A percentile compares a stretch with the other conserved stretches of the same genome.
Conservation (phyloP, 2,329 filamentous ascomycete species). For the Colletotrichum simmondsii region DNA sequence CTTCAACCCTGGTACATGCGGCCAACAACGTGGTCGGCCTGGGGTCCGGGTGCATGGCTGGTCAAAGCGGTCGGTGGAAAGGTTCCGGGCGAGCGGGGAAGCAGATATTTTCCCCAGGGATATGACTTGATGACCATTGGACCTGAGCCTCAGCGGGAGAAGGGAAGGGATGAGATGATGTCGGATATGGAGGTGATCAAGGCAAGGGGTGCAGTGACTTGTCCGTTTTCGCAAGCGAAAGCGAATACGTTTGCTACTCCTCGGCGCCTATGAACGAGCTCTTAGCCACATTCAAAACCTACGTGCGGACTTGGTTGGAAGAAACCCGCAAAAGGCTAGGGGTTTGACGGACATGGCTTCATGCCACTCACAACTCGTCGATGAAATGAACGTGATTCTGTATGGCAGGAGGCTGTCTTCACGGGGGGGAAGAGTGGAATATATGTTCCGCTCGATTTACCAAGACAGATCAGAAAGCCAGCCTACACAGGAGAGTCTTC, state of each 20-base stretch:
- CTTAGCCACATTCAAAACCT: no score
- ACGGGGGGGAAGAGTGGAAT: no score
- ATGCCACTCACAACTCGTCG: no score
- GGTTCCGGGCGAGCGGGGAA: conserved; percentile 57
- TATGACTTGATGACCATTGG: conserved; percentile 49
- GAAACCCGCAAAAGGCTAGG: no score
- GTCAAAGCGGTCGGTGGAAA: conserved; percentile 55
- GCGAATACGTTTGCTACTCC: background rate
- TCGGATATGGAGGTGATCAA: conserved; percentile 8
- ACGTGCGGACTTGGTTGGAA: no score
- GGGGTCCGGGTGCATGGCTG: conserved; percentile 56
- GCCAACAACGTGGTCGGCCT: conserved; percentile 58
- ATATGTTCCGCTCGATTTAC: no score
- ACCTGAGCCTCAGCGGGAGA: conserved; percentile 36
- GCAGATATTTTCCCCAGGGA: conserved; percentile 59
- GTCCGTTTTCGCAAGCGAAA: conserved; percentile 23
- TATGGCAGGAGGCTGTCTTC: no score
- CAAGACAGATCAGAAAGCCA: no score
- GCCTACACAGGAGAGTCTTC: no score
- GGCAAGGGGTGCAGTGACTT: conserved; percentile 5
- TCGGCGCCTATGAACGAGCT: no score
- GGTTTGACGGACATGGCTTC: no score
- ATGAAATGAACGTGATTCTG: no score
- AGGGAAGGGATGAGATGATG: conserved; percentile 35
- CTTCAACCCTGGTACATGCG: conserved; percentile 65